Percentiles rank a stretch among this genome's conserved stretches.
Conservation (phyloP, 2,329 filamentous ascomycete species). For the Arthroderma uncinatum region DNA sequence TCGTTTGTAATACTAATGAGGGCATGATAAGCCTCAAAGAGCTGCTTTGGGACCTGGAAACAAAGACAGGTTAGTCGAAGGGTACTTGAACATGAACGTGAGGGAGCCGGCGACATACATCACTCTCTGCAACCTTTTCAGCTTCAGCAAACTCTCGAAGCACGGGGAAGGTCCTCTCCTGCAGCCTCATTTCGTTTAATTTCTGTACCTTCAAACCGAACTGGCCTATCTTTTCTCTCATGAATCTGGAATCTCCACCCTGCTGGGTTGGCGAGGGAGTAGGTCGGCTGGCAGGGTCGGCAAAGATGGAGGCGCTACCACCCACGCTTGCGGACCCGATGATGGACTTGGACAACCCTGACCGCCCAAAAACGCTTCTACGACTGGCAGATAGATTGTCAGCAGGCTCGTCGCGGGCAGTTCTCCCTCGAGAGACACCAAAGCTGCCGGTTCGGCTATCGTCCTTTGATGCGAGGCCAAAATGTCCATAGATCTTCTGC, state of each 20-base stretch:
- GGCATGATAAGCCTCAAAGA: conserved; percentile 73
- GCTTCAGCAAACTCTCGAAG: conserved; percentile 65
- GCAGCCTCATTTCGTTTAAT: conserved; percentile 62
- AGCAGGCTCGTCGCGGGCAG: conserved; percentile 33
- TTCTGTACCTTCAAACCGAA: conserved; percentile 68
- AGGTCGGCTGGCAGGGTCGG: conserved; percentile 52
- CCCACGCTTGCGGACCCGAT: conserved; percentile 64
- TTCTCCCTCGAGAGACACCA: conserved; percentile 28
- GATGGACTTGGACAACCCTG: conserved; percentile 68
- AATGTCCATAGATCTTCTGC: conserved; percentile 88
- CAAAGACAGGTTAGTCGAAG: conserved; percentile 11
- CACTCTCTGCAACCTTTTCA: conserved; percentile 58
- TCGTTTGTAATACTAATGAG: conserved; percentile 71
- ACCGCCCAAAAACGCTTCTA: conserved; percentile 55
- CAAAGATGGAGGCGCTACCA: conserved; percentile 56
- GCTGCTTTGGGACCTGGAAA: conserved; percentile 54
- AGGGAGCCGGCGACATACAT: conserved; percentile 31
- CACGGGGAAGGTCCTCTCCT: conserved; percentile 58
- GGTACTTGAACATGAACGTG: too few relatives aligned
- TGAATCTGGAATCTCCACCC: conserved; percentile 60
- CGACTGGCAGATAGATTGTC: conserved; percentile 31
- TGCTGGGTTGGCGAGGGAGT: conserved; percentile 38
- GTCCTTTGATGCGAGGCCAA: conserved; percentile 58
- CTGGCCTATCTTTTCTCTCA: conserved; percentile 72
- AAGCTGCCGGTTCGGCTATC: conserved; percentile 32